phyloP scores from a whole-genome alignment of 768 basidiomycete genomes.

The Phallus indusiatus region DNA sequence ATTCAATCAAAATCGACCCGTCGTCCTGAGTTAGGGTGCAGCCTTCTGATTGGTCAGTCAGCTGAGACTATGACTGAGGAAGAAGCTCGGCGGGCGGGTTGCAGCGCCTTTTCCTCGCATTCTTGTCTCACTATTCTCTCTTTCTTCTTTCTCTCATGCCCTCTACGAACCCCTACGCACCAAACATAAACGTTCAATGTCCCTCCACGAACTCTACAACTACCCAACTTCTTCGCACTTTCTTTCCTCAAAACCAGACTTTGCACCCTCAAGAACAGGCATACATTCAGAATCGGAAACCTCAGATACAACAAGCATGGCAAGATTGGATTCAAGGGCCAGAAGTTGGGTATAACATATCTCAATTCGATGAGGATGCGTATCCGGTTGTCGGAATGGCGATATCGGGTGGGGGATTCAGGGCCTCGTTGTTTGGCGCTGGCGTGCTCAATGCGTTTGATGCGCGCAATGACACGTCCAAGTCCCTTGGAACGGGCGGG shows the following conservation, averaged over 20 bases:
- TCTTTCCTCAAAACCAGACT: constrained; percentile 40
- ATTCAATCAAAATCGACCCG: no score
- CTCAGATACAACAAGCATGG: constrained; percentile 42
- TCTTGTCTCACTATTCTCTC: neutral
- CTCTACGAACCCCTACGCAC: constrained; percentile 33
- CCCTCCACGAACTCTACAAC: constrained; percentile 32
- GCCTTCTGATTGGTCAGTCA: no score
- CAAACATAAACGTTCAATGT: constrained; percentile 37
- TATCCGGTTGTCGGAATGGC: constrained; percentile 44
- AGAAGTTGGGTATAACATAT: constrained; percentile 42
- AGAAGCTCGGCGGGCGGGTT: no score
- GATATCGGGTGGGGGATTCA: constrained; percentile 60
- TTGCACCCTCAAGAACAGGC: constrained; percentile 39
- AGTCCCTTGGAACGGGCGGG: constrained; percentile 50
- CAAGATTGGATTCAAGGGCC: constrained; percentile 48
- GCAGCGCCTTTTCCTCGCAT: no score
- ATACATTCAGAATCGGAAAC: constrained; percentile 37
- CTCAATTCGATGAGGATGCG: constrained; percentile 22
- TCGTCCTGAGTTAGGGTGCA: no score
- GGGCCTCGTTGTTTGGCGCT: constrained; percentile 59
- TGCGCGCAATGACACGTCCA: constrained; percentile 48
- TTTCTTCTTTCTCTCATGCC: neutral
- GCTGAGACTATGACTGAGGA: no score
- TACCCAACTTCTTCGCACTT: constrained; percentile 36
- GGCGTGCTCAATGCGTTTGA: constrained; percentile 51